phyloP scores from a whole-genome alignment of 1,139 yeast species.

The Diutina ranongensis region DNA sequence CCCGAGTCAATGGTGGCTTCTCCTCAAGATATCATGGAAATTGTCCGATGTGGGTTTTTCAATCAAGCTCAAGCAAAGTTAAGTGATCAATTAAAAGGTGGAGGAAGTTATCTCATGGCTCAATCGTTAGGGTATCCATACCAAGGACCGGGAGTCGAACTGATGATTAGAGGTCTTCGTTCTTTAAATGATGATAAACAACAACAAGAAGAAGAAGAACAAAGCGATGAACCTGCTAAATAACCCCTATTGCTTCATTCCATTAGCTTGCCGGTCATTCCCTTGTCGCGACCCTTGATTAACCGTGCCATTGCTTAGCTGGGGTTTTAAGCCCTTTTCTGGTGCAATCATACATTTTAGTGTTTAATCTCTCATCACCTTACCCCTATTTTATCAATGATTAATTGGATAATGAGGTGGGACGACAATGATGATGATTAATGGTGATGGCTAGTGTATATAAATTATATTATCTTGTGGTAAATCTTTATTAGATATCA shows the following conservation, averaged over 20 bases:
- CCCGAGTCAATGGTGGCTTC: slow-evolving; percentile 33
- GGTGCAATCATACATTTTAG: neutral
- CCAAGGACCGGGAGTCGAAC: slow-evolving; percentile 47
- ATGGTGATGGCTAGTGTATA: too few relatives aligned
- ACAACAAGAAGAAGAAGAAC: neutral
- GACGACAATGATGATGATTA: too few relatives aligned
- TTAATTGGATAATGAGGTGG: too few relatives aligned
- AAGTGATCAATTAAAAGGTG: slow-evolving; percentile 27
- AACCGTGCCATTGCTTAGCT: too few relatives aligned
- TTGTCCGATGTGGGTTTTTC: slow-evolving; percentile 44
- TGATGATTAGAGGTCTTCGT: slow-evolving; percentile 40
- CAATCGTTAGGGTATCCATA: slow-evolving; percentile 39
- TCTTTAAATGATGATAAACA: slow-evolving; percentile 15
- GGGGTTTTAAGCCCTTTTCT: neutral
- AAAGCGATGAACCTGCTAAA: too few relatives aligned
- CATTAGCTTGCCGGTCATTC: too few relatives aligned
- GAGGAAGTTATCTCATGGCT: slow-evolving; percentile 33
- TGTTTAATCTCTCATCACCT: neutral
- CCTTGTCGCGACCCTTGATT: too few relatives aligned
- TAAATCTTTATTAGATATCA: too few relatives aligned
- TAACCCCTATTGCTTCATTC: too few relatives aligned
- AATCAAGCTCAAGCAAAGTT: slow-evolving; percentile 35
- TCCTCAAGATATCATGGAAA: slow-evolving; percentile 29
- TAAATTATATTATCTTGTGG: too few relatives aligned
- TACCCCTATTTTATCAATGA: neutral